These are phyloP conservation scores for Yamadazyma nakazawae DNA, from an alignment of 805 yeast species.

Conservation along the genomic window DNA sequence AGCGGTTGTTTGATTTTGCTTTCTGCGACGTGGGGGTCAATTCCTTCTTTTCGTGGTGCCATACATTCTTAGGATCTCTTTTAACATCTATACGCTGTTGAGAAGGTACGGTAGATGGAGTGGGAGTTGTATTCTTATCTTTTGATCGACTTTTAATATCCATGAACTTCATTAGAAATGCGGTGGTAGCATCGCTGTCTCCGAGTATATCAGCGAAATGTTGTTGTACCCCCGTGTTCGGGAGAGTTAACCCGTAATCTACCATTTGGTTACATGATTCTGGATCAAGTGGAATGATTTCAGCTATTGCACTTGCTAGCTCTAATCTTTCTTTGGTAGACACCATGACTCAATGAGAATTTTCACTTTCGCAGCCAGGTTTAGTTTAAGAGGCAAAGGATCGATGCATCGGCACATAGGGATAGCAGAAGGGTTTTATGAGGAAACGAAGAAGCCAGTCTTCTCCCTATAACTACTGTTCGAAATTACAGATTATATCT, in stretches of 20 bases:
- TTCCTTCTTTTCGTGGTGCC: not conserved
- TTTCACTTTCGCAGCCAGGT: not conserved
- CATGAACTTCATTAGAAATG: constrained; percentile 45
- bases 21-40: not conserved
- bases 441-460: no score
- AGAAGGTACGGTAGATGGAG: not conserved
- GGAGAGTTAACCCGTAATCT: constrained; percentile 47
- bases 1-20: not conserved
- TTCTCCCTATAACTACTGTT: no score
- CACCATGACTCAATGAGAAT: not conserved
- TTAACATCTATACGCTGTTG: not conserved
- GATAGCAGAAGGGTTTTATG: no score
- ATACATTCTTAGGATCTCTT: not conserved
- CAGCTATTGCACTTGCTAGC: constrained; percentile 7
- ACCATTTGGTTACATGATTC: constrained; percentile 55
- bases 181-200: constrained; percentile 50
- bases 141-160: constrained; percentile 23
- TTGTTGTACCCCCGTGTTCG: constrained; percentile 43
- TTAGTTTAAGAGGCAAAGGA: no score
- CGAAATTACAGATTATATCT: no score
- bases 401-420: no score
- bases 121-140: not conserved
- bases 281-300: constrained; percentile 51
- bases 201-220: constrained; percentile 59
- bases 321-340: constrained; percentile 7